Evolutionary conservation across 306 rosid species (phyloP), one percentile per base, ranked within the genome.

Genomic region (Abrus precatorius): DNA sequence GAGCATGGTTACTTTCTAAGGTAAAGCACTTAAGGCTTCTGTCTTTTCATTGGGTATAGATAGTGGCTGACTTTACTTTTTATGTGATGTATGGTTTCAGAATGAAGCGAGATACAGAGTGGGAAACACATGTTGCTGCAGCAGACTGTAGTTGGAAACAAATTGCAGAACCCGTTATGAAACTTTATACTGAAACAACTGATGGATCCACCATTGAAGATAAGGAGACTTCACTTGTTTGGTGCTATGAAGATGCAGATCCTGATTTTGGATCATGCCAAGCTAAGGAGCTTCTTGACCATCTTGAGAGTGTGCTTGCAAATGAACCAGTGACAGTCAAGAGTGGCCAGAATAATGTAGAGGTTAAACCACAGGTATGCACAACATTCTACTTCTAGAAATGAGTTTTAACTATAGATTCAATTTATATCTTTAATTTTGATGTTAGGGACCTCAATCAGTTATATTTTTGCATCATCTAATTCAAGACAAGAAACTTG

Each of bases 281-380:
- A 73, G 98, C 97, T 6, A 94, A 92, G 91, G 98, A 94, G 78
- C 97, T 94, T 76, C 88, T 94, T 44, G 94, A 94, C 84, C 98
- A 94, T 86, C 90, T 94, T 41, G 98, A 92, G 76, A 90, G 98
- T 77, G 98, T 94, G 84, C 97, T 94, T 38, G 83, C 96, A 13
- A 94, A 94, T 75, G 98, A 92, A 83, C 98, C 98, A 2, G 98
- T 94, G 56, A 80, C 96, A 7, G 97, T 94, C 79, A 94, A 92
- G 82, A 94, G 98, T 68, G 93, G 96, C 52, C 94, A 77, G 77
- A 87, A 82, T 75, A 86, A 90, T 69, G 98, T 94, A 3, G 98
- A 94, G 89, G 98, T 94, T 50, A 94, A 94, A 88, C 98, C 98
- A 74, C 98, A 94, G 98, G 98, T 92, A 86, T 68, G 87, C 57